Evolutionary conservation across 2,329 filamentous ascomycete species (phyloP), one percentile per base, ranked within the genome.

Genomic region (Sphaerostilbella broomeana): DNA sequence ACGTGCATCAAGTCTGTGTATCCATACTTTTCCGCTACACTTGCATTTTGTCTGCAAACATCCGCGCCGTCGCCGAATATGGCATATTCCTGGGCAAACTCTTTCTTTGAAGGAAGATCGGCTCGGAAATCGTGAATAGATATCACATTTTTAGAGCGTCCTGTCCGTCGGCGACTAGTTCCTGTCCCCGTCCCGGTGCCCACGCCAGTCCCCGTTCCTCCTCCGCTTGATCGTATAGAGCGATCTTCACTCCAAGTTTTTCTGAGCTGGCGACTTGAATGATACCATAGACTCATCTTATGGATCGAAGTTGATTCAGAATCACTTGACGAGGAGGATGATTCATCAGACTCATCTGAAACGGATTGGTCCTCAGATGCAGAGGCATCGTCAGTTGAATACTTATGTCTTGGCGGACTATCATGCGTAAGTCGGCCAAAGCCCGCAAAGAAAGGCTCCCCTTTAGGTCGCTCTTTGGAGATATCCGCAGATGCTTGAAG

Each of bases 41-140:
- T 64, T 7, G 88, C 86, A 58, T 98, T 98, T 52, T 94, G 83
- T 30, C 76, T 70, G 60, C 90, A 97, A 4, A 95, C 79, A 25
- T 83, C 75, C n/a, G 79, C 75, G 1, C 84, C 83, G 45, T 88
- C 79, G 4, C 88, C 88, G 57, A 92, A 89, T 11, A 95, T 84
- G 17, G 74, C 75, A 60, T 97, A 98, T 48, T 84, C 77, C 42
- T 78, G 68, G 2, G 88, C 92, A 45, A 95, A 73, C 39, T 79
- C 72, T 43, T 73, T 73, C 58, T 88, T 92, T 3, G 86, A 84
- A 0, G 89, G 89, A n/a, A 95, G 64, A 10, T 87, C 59, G 33
- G 75, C 67, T 8, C 77, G 74, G 18, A 94, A 58, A 46, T 86
- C 73, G 52, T 89, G 73, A 26, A 95, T 78, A 2, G 79, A 79